Evolutionary conservation across 345 rosid species (phyloP), one percentile per base, ranked within the genome.

Genomic region (Xanthoceras sorbifolium): DNA sequence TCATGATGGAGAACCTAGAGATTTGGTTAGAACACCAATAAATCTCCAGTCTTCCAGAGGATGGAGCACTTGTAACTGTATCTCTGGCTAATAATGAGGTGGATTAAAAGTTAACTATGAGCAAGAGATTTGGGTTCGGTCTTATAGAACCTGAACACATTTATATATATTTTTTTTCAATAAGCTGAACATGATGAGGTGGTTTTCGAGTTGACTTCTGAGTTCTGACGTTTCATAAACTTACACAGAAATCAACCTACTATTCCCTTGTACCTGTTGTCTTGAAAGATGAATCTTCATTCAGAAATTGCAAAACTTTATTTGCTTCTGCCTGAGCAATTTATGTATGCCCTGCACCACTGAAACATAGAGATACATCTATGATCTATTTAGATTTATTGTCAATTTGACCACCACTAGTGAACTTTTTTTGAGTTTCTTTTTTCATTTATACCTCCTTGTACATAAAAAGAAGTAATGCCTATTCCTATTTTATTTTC

Each of bases 131-230:
- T 69, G 60, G 40, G 31, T 46, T 18, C 8, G 9, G 12, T 69
- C 40, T 28, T 36, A 69, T 15, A 48, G 5, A 48, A 55, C 61
- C 25, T 57, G 62, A 57, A 20, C 62, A 57, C 6, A 23, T 57
- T n/a, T 42, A 11, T 42, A 7, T 4, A 54, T 54, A 22, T 57
- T 6, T 48, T 8, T 48, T 57, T 20, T 28, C 38, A 26, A 32
- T 54, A 54, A 22, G 64, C 46, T 54, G 74, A 31, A 54, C 46
- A 54, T 20, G 42, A 34, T 32, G 46, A 54, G 23, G 46, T 54
- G 44, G 64, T 61, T 40, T 29, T 70, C 28, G 62, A 70, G 63
- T 70, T n/a, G 62, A 28, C 18, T 52, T 52, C 44, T n/a, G 62
- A 28, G 10, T 52, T 52, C 44, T 71, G 64, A 71, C 9, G 17